Evolutionary conservation across 2,329 filamentous ascomycete species (phyloP), one percentile per base, ranked within the genome.

Genomic region (Sporothrix variecibatus): DNA sequence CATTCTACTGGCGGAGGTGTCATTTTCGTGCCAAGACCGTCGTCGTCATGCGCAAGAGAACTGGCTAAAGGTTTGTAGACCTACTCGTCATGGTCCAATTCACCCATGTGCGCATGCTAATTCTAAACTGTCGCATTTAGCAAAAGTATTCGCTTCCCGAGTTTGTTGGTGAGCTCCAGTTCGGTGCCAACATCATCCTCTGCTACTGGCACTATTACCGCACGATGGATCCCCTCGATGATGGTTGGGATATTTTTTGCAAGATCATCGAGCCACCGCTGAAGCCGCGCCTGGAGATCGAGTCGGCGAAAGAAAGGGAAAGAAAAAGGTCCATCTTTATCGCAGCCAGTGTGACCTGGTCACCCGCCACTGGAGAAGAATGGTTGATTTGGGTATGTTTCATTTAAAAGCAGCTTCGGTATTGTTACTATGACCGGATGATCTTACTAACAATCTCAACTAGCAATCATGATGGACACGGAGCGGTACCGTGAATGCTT

Each of bases 131-230:
- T 31, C 4, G 43, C 58, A 58, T 31, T 3, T 12, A 83, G 81
- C 74, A 75, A n/a, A 80, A 79, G 12, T 84, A 85, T 72, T 80
- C 84, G 0, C 81, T 86, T 8, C 81, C 81, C 0, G 20, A 58
- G 0, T 85, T 85, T 72, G 83, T 87, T 20, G 81, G 84, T 49
- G 78, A 82, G 6, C 79, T 87, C 1, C 86, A 88, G 20, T 79
- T 82, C 15, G 82, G 85, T 4, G 85, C 83, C 38, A 86, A 84
- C 69, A 83, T 83, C 71, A 79, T 87, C 38, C 83, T 88, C 1
- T 79, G 80, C 12, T 81, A 87, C 72, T 88, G 87, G 87, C 85
- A 86, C 68, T 88, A 87, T 76, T 88, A 84, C 78, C 85, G 84
- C 73, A 82, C 81, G 43, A 77, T 76, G 74, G 75, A 76, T 20